Evolutionary conservation across 2,329 filamentous ascomycete species (phyloP), one percentile per base, ranked within the genome.

Genomic region (Pestalotiopsis sp.): DNA sequence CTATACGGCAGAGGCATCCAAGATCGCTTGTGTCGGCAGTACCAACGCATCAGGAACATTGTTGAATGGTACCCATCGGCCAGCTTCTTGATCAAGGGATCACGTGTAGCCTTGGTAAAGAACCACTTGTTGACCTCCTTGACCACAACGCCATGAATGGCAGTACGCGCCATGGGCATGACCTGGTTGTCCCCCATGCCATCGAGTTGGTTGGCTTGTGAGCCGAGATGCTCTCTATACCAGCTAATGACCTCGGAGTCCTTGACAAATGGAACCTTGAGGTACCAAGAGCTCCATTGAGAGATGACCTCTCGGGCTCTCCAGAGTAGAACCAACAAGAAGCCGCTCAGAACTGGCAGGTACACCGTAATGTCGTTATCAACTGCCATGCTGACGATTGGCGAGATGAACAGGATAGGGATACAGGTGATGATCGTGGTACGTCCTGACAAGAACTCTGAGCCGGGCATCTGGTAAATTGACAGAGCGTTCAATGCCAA

Each of bases 41-140:
- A 65, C 62, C 62, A 65, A 3, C 62, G 62, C 62, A 65, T 65
- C 39, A 65, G 23, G 62, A 65, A 65, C 62, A 65, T 25, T 13
- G 62, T 65, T 9, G 62, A 65, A 4, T 52, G 13, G 23, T 49
- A 65, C 3, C 62, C 62, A n/a, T 49, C 39, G 11, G 62, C 38
- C 20, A 65, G 36, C 39, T 65, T 65, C 23, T 27, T 49, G 39
- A 65, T 39, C 14, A 65, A 23, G 9, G 62, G 39, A 23, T 65
- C 62, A 4, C 12, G 20, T 7, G 62, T 65, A n/a, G 38, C 6
- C 20, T 52, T 45, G 17, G 38, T 45, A 20, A 65, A 65, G 39
- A 45, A 65, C 62, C 62, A 65, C 38, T n/a, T 23, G 62, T 39
- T 31, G 62, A 31, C 62, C 38, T 65, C 62, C 39, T 52, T 45